phyloP scores from a whole-genome alignment of 2,329 filamentous ascomycete genomes.

The Talaromyces funiculosus region DNA sequence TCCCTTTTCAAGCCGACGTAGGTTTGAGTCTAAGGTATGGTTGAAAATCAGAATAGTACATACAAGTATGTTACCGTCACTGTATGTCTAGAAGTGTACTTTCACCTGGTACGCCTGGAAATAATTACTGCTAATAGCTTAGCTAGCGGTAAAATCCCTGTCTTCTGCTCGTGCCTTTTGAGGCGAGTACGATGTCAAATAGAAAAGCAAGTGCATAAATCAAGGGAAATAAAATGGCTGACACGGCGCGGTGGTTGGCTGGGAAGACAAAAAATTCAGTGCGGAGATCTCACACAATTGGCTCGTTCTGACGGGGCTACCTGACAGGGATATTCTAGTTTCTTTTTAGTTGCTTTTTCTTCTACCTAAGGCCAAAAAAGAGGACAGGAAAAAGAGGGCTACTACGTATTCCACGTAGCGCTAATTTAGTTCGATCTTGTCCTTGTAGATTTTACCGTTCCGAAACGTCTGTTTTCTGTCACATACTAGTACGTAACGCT shows the following conservation, averaged over 20 bases:
- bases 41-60: background rate
- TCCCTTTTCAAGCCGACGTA: background rate
- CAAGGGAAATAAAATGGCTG: slow-evolving; percentile 7
- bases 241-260: slow-evolving; percentile 10
- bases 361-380: background rate
- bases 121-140: background rate
- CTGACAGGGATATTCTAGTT: slow-evolving; percentile 5
- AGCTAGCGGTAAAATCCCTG: slow-evolving; percentile 9
- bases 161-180: background rate
- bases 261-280: slow-evolving; percentile 4
- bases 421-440: background rate
- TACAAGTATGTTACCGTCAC: background rate
- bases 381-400: background rate
- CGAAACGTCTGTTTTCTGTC: background rate
- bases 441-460: background rate
- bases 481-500: background rate
- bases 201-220: background rate
- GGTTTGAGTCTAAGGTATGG: slow-evolving; percentile 2
- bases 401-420: background rate
- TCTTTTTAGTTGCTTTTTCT: background rate
- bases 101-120: background rate
- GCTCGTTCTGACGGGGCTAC: background rate
- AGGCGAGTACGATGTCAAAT: background rate
- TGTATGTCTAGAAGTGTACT: background rate
- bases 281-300: slow-evolving; percentile 8